phyloP scores from a whole-genome alignment of 2,329 filamentous ascomycete genomes.

The Arthrobotrys sphaeroides region DNA sequence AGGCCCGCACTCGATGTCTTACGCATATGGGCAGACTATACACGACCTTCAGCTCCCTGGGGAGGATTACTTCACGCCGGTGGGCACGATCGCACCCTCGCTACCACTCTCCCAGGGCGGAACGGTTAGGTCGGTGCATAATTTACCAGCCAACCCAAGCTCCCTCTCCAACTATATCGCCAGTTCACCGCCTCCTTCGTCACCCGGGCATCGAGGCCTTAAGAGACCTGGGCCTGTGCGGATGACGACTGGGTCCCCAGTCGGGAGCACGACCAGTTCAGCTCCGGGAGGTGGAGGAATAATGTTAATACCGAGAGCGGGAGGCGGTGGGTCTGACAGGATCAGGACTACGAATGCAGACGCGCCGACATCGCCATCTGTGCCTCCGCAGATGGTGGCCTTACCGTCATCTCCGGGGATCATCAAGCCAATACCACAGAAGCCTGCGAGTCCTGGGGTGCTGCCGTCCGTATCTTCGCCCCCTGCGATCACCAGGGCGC shows the following conservation, averaged over 20 bases:
- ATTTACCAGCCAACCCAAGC: slow-evolving; percentile 40
- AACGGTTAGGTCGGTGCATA: slow-evolving; percentile 47
- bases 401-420: slow-evolving; percentile 43
- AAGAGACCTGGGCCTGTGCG: slow-evolving; percentile 49
- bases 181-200: slow-evolving; percentile 47
- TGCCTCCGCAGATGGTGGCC: slow-evolving; percentile 45
- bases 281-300: slow-evolving; percentile 32
- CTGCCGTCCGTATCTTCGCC: slow-evolving; percentile 16
- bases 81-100: slow-evolving; percentile 65
- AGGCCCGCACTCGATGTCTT: slow-evolving; percentile 58
- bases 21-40: slow-evolving; percentile 43
- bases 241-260: slow-evolving; percentile 49
- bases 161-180: slow-evolving; percentile 48
- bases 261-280: slow-evolving; percentile 36
- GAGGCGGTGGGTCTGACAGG: slow-evolving; percentile 17
- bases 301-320: slow-evolving; percentile 42
- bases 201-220: slow-evolving; percentile 47
- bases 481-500: slow-evolving; percentile 23
- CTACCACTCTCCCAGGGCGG: slow-evolving; percentile 58
- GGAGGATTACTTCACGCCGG: slow-evolving; percentile 84
- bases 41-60: slow-evolving; percentile 67
- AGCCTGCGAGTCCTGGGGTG: slow-evolving; percentile 43
- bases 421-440: slow-evolving; percentile 32
- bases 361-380: slow-evolving; percentile 28
- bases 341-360: slow-evolving; percentile 25